A percentile compares a stretch with the other conserved stretches of the same genome.
Conservation (phyloP, 2,329 filamentous ascomycete species). For the Neurospora sp. region DNA sequence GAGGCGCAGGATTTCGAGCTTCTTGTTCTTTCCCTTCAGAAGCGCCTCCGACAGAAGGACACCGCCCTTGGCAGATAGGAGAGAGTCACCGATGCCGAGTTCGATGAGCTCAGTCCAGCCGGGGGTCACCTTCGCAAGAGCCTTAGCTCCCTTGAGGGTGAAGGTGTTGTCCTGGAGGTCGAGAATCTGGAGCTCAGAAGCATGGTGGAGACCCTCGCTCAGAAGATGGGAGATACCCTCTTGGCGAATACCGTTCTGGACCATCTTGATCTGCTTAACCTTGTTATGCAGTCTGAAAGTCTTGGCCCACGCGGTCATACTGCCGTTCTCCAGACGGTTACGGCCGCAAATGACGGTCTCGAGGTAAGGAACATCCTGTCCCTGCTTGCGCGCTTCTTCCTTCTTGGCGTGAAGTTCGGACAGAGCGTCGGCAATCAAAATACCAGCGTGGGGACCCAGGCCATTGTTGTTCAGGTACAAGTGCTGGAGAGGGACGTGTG, state of each 20-base stretch:
- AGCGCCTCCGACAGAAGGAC: conserved; percentile 65
- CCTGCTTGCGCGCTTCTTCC: conserved; percentile 61
- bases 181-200: conserved; percentile 60
- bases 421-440: conserved; percentile 80
- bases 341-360: conserved; percentile 97
- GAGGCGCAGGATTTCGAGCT: conserved; percentile 71
- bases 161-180: conserved; percentile 99
- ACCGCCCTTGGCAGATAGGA: conserved; percentile 70
- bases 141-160: conserved; percentile 68
- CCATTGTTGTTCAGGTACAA: conserved; percentile 98
- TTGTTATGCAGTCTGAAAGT: conserved; percentile 74
- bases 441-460: conserved; percentile 82
- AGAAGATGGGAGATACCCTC: conserved; percentile 82
- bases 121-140: conserved; percentile 64
- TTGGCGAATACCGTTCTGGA: conserved; percentile 93
- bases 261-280: conserved; percentile 87
- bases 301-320: conserved; percentile 91
- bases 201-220: conserved; percentile 64
- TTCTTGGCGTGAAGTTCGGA: conserved; percentile 77
- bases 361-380: conserved; percentile 66
- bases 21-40: conserved; percentile 63
- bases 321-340: conserved; percentile 90
- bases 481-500: conserved; percentile 83
- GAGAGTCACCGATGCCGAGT: conserved; percentile 80
- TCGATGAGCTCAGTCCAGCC: conserved; percentile 71